Evolutionary conservation across 1,284 basidiomycete species (phyloP).

Genomic region (Pseudozyma hubeiensis): DNA sequence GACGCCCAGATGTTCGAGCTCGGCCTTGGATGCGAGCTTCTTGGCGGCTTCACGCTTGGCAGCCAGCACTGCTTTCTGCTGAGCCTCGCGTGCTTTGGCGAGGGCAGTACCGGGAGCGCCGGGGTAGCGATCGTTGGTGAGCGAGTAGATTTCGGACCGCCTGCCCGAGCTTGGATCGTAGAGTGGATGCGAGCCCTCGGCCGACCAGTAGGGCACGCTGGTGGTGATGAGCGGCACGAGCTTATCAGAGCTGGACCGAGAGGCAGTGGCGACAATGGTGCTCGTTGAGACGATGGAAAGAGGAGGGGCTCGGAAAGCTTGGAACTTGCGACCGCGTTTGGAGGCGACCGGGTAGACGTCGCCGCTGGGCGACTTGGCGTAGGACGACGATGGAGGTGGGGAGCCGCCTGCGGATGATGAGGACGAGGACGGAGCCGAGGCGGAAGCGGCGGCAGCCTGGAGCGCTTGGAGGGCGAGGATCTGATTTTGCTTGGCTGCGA

Average conservation of each 20-base stretch:
- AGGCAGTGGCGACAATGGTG: neutral
- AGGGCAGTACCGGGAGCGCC: conserved; percentile 62
- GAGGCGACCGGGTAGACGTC: conserved; percentile 11
- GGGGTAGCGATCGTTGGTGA: conserved; percentile 64
- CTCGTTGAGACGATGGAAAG: conserved; percentile 9
- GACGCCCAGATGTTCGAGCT: conserved; percentile 62
- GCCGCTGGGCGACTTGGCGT: conserved; percentile 16
- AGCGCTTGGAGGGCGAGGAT: conserved; percentile 48
- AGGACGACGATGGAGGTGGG: conserved; percentile 32
- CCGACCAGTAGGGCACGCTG: conserved; percentile 44
- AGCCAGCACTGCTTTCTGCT: conserved; percentile 36
- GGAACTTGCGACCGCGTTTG: conserved; percentile 48
- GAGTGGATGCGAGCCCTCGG: conserved; percentile 46
- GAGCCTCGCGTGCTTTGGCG: conserved; percentile 56
- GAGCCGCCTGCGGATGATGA: conserved; percentile 39
- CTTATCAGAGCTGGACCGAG: conserved; percentile 4
- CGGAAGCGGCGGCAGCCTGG: conserved; percentile 37
- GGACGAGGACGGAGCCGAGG: conserved; percentile 33
- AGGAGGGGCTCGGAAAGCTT: conserved; percentile 38
- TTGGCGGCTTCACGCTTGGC: conserved; percentile 54
- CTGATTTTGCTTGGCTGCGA: conserved; percentile 50
- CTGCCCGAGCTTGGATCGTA: conserved; percentile 46
- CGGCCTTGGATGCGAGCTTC: conserved; percentile 53
- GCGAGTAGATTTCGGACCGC: conserved; percentile 54
- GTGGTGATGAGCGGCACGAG: conserved; percentile 42